Percentiles rank a stretch among this genome's conserved stretches.
Conservation (phyloP, 805 yeast species). For the Starmerella asiatica region DNA sequence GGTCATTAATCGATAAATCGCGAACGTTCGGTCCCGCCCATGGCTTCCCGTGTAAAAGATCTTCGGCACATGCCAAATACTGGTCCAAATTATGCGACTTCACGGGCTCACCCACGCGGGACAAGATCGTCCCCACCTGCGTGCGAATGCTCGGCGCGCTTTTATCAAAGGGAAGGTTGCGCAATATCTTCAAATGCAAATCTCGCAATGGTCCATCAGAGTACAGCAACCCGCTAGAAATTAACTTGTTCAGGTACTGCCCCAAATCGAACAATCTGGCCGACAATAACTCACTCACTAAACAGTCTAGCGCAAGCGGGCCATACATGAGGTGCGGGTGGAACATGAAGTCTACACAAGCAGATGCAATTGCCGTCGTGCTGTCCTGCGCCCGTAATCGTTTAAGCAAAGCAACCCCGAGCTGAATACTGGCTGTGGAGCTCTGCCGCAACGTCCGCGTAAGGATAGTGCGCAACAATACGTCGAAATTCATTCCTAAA, state of each 20-base stretch:
- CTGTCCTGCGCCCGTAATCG: slow-evolving; percentile 12
- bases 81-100: background rate
- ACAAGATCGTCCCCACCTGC: slow-evolving; percentile 16
- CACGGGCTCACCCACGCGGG: slow-evolving; percentile 1
- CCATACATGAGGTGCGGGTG: slow-evolving; percentile 11
- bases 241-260: slow-evolving; percentile 62
- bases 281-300: slow-evolving; percentile 39
- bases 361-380: slow-evolving; percentile 13
- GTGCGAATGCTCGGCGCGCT: slow-evolving; percentile 13
- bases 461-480: slow-evolving; percentile 12
- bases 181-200: slow-evolving; percentile 39
- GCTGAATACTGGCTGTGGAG: slow-evolving; percentile 8
- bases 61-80: background rate
- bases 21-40: background rate
- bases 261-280: slow-evolving; percentile 42
- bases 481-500: slow-evolving; percentile 1
- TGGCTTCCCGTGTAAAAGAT: background rate
- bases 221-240: slow-evolving; percentile 76
- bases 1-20: slow-evolving; percentile 2
- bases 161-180: slow-evolving; percentile 22
- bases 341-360: slow-evolving; percentile 16
- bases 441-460: slow-evolving; percentile 13
- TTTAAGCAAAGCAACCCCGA: slow-evolving; percentile 14
- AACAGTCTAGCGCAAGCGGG: slow-evolving; percentile 21
- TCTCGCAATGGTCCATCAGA: slow-evolving; percentile 31